A percentile compares a stretch with the other conserved stretches of the same genome.
Evolutionary conservation across 1,284 basidiomycete species (phyloP).

Genomic region (Tylopilus sp.): DNA sequence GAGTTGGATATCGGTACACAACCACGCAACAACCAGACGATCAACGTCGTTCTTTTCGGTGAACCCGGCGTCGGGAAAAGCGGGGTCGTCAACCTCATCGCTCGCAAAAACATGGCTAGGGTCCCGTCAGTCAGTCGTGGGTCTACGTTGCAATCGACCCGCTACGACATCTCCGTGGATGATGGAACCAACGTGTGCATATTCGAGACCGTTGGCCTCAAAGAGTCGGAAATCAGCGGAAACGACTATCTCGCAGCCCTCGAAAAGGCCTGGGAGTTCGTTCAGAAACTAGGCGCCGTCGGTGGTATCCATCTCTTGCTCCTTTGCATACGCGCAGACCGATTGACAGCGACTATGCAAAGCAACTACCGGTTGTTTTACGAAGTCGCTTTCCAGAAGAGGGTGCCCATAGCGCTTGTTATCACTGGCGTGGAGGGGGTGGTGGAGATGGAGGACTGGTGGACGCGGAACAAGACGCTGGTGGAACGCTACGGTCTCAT

Average conservation of each 20-base stretch:
- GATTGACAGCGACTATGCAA: background rate
- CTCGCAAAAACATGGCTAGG: background rate
- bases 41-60: constrained; percentile 4
- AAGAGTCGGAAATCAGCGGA: background rate
- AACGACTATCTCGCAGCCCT: background rate
- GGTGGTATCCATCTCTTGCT: constrained; percentile 11
- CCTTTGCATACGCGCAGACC: background rate
- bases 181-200: background rate
- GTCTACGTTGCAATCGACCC: background rate
- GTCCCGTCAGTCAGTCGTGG: background rate
- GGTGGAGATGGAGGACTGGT: constrained; percentile 6
- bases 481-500: background rate
- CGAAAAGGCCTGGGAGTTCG: constrained; percentile 1
- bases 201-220: background rate
- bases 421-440: constrained; percentile 3
- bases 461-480: background rate
- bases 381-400: background rate
- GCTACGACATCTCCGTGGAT: constrained; percentile 1
- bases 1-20: background rate
- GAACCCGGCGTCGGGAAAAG: background rate
- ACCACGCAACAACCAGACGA: background rate
- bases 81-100: constrained; percentile 1
- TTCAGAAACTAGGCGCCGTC: background rate
- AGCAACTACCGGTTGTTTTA: constrained; percentile 4
- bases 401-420: constrained; percentile 3